Conservation (phyloP, 441 rosid species). For the Populus hybrid region DNA sequence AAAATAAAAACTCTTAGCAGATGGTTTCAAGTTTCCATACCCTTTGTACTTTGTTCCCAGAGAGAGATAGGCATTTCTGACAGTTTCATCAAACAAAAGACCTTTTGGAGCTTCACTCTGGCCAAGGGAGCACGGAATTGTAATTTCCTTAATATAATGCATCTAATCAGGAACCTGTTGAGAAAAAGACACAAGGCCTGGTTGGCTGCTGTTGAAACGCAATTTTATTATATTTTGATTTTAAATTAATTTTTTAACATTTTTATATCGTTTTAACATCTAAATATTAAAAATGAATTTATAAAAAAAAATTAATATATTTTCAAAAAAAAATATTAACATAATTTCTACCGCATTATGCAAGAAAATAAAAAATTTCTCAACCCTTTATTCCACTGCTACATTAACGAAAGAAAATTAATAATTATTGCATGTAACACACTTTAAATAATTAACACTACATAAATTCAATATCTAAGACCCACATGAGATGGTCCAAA, state of each 20-base stretch:
- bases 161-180: neutral
- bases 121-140: neutral
- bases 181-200: too few species aligned
- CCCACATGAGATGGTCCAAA: conserved; percentile 42
- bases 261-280: too few species aligned
- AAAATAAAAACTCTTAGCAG: conserved; percentile 6
- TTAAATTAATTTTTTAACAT: too few species aligned
- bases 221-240: too few species aligned
- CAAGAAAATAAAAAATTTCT: too few species aligned
- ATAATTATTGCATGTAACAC: conserved; percentile 10
- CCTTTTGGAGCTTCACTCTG: neutral
- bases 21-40: conserved; percentile 33
- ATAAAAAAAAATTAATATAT: too few species aligned
- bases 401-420: neutral
- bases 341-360: too few species aligned
- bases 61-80: conserved; percentile 12
- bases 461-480: conserved; percentile 23
- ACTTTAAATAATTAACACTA: conserved; percentile 18
- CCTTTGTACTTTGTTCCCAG: neutral
- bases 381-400: neutral
- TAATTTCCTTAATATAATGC: neutral
- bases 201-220: too few species aligned
- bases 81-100: neutral
- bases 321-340: too few species aligned
- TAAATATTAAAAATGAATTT: too few species aligned